Percentiles rank a stretch among this genome's conserved stretches.
Conservation (phyloP, 2,329 filamentous ascomycete genomes). For the Blastomyces gilchristii region DNA sequence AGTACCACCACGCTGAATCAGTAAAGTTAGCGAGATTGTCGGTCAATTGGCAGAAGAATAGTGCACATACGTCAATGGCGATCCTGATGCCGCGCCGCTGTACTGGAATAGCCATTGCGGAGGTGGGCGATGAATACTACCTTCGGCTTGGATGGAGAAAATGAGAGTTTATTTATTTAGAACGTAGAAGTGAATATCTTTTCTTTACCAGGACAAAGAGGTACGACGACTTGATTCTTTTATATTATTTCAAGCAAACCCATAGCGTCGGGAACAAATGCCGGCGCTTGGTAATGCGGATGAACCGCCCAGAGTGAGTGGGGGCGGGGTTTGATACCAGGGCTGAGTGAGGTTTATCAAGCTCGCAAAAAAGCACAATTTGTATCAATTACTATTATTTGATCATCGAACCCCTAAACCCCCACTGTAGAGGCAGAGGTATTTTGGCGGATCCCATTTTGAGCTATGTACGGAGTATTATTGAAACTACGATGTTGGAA, state of each 20-base stretch:
- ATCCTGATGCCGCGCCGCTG: conserved; percentile 25
- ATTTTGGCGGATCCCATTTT: no score
- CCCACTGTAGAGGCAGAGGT: neutral
- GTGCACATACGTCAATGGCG: conserved; percentile 27
- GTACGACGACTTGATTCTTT: neutral
- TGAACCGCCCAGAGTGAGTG: neutral
- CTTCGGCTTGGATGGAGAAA: neutral
- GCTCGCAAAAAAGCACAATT: neutral
- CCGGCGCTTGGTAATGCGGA: neutral
- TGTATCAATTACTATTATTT: neutral
- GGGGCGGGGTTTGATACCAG: conserved; percentile 1
- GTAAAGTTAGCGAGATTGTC: conserved; percentile 3
- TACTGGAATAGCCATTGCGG: conserved; percentile 10
- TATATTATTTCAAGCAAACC: neutral
- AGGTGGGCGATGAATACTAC: neutral
- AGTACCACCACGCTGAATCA: conserved; percentile 61
- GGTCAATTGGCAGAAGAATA: neutral
- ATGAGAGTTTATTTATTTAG: neutral
- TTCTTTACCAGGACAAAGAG: neutral
- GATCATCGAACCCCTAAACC: neutral
- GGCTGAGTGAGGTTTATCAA: neutral
- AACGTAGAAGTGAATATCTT: neutral
- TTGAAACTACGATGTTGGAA: no score
- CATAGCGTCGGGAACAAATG: neutral
- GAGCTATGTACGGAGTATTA: no score